phyloP scores from a whole-genome alignment of 768 basidiomycete species.

The Termitomyces sp. region DNA sequence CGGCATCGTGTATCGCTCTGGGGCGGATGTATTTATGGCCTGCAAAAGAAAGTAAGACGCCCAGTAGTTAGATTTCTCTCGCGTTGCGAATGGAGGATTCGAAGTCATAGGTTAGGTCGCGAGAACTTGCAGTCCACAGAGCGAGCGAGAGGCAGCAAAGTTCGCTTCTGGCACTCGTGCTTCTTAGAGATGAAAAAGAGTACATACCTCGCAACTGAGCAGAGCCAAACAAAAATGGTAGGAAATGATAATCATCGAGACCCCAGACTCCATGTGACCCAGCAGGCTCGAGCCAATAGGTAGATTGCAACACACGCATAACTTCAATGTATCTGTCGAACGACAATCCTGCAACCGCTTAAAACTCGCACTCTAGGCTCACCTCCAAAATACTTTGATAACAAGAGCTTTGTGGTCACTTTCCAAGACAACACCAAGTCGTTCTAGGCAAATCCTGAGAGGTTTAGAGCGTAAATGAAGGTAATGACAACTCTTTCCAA shows the following conservation, averaged over 20 bases:
- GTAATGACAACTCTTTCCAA: neutral
- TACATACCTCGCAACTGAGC: slow-evolving; percentile 64
- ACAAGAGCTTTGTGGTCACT: slow-evolving; percentile 75
- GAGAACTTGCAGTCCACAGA: neutral
- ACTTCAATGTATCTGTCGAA: slow-evolving; percentile 67
- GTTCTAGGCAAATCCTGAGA: slow-evolving; percentile 73
- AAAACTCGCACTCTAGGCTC: slow-evolving; percentile 9
- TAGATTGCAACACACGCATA: slow-evolving; percentile 85
- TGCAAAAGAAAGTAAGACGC: slow-evolving; percentile 17
- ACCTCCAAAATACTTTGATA: slow-evolving; percentile 87
- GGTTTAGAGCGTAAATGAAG: neutral
- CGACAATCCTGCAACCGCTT: slow-evolving; percentile 29
- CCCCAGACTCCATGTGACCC: slow-evolving; percentile 99
- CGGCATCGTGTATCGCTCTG: slow-evolving; percentile 87
- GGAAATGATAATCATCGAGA: slow-evolving; percentile 93
- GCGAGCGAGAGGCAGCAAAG: neutral
- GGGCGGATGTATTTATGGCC: slow-evolving; percentile 89
- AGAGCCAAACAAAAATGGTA: slow-evolving; percentile 85
- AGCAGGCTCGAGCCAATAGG: slow-evolving; percentile 97
- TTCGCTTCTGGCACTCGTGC: neutral
- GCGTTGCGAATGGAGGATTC: neutral
- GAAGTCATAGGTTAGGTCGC: neutral
- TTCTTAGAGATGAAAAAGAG: neutral
- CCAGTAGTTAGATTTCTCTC: neutral
- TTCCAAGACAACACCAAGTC: slow-evolving; percentile 56